Percentiles rank a stretch among this genome's conserved stretches.
Conservation (phyloP, 257 asterid genomes). For the Capsicum pubescens region DNA sequence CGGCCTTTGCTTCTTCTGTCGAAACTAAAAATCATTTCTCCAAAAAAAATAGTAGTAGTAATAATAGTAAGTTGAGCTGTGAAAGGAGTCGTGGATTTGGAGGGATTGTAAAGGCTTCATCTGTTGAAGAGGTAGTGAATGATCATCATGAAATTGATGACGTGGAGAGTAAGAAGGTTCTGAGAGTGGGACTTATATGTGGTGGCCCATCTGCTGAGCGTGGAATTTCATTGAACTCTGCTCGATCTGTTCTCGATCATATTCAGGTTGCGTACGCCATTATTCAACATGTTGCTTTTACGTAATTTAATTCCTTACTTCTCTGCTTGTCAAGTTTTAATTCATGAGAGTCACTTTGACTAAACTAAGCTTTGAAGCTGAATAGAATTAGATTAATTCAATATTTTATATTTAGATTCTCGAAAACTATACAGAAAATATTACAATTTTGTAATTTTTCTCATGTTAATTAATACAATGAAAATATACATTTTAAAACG, state of each 20-base stretch:
- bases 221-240: constrained; percentile 84
- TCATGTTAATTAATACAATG: background rate
- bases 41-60: background rate
- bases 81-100: constrained; percentile 37
- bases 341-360: background rate
- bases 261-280: constrained; percentile 57
- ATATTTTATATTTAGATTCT: too few species aligned
- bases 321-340: too few species aligned
- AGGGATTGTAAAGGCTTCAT: constrained; percentile 45
- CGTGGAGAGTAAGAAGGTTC: constrained; percentile 37
- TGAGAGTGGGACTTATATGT: constrained; percentile 76
- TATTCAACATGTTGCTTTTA: background rate
- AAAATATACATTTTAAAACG: background rate
- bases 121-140: constrained; percentile 37
- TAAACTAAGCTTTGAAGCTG: background rate
- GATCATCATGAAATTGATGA: constrained; percentile 32
- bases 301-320: too few species aligned
- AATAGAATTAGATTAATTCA: too few species aligned
- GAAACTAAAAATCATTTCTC: constrained; percentile 30
- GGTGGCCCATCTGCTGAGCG: constrained; percentile 96
- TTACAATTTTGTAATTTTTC: background rate
- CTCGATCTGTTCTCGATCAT: constrained; percentile 90
- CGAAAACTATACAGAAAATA: background rate
- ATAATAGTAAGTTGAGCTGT: constrained; percentile 29
- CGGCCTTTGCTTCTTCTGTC: background rate